A percentile compares a stretch with the other conserved stretches of the same genome.
Evolutionary conservation across 192 early-diverging fungal genomes (phyloP).

Genomic region (Coemansia sp.): DNA sequence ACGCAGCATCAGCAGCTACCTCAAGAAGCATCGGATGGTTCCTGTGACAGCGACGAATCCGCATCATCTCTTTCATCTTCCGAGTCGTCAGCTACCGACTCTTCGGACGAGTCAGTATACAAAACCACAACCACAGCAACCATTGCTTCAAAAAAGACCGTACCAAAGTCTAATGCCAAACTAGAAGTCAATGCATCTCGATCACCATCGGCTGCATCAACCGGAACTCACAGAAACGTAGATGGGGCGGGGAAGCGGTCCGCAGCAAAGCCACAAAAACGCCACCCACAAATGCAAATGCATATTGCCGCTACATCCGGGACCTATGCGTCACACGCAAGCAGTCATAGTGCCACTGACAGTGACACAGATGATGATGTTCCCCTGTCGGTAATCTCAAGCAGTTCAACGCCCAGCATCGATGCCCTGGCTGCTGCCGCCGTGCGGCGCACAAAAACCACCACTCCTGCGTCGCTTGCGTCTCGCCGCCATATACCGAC

Average conservation of each 20-base stretch:
- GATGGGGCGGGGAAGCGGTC: neutral
- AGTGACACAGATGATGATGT: constrained; percentile 35
- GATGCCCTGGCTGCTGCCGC: constrained; percentile 10
- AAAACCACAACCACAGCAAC: neutral
- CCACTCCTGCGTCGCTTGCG: constrained; percentile 10
- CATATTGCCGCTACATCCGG: constrained; percentile 4
- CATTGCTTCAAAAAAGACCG: neutral
- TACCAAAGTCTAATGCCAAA: neutral
- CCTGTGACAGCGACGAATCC: constrained; percentile 1
- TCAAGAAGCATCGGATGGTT: neutral
- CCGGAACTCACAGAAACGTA: neutral
- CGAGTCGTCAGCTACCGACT: constrained; percentile 16
- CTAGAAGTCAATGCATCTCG: neutral
- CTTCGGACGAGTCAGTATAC: constrained; percentile 11
- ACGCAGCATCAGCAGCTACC: neutral
- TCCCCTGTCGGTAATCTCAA: constrained; percentile 42
- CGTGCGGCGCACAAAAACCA: constrained; percentile 38
- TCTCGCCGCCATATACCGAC: neutral
- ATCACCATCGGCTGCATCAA: constrained; percentile 2
- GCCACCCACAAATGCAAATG: neutral
- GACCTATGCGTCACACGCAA: neutral
- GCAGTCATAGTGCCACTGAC: constrained; percentile 4
- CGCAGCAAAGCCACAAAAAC: constrained; percentile 1
- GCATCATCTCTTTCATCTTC: constrained; percentile 18
- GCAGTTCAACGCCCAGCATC: constrained; percentile 21